Conservation (phyloP, 805 yeast species). For the Cyberlindnera bimundalis region DNA sequence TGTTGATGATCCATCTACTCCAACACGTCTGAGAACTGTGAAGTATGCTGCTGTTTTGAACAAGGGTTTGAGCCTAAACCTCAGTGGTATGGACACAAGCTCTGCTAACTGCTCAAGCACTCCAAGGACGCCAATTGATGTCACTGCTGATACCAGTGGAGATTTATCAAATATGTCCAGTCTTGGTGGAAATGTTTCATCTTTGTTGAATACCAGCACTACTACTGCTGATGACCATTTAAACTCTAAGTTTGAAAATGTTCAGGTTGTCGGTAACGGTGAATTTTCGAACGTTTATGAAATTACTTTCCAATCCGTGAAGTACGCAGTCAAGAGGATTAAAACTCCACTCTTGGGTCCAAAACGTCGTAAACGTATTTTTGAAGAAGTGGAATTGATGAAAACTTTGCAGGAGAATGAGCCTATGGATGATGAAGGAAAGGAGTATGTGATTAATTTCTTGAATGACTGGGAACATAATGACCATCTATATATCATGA, state of each 20-base stretch:
- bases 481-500: conserved; percentile 81
- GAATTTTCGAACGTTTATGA: conserved; percentile 89
- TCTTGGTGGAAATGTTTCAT: conserved; percentile 18
- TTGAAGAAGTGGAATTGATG: conserved; percentile 77
- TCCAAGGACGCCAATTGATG: conserved; percentile 30
- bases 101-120: conserved; percentile 25
- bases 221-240: conserved; percentile 39
- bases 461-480: conserved; percentile 84
- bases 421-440: conserved; percentile 52
- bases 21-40: conserved; percentile 34
- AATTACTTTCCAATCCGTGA: conserved; percentile 62
- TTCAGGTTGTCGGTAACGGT: conserved; percentile 73
- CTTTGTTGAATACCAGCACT: conserved; percentile 23
- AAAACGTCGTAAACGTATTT: conserved; percentile 55
- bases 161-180: conserved; percentile 24
- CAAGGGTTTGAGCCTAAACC: conserved; percentile 11
- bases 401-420: conserved; percentile 38
- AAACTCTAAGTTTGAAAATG: conserved; percentile 52
- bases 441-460: conserved; percentile 73
- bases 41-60: conserved; percentile 18
- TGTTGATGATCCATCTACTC: conserved; percentile 40
- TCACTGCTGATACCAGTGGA: conserved; percentile 20
- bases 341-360: conserved; percentile 59
- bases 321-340: conserved; percentile 84
- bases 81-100: conserved; percentile 17